phyloP scores from a whole-genome alignment of 192 early-diverging fungal species.

The Coemansia furcata region DNA sequence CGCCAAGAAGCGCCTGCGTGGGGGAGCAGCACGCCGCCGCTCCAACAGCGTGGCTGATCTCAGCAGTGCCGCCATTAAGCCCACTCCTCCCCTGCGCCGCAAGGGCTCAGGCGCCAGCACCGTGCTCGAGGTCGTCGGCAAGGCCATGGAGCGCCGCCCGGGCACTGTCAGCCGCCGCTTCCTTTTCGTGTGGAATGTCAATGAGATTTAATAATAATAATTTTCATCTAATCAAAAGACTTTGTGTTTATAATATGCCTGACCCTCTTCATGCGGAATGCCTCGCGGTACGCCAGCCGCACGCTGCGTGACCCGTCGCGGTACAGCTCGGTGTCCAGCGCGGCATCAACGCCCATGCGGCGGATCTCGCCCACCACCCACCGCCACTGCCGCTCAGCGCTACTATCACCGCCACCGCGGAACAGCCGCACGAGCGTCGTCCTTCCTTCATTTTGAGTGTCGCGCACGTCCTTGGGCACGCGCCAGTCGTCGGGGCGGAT shows the following conservation, averaged over 20 bases:
- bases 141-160: conserved; percentile 41
- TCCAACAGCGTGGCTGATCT: conserved; percentile 39
- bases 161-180: conserved; percentile 48
- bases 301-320: conserved; percentile 9
- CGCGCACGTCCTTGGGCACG: conserved; percentile 21
- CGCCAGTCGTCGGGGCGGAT: conserved; percentile 6
- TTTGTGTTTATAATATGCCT: conserved; percentile 7
- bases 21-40: conserved; percentile 18
- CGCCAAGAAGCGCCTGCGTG: conserved; percentile 40
- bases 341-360: conserved; percentile 20
- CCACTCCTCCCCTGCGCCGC: background rate
- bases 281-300: conserved; percentile 30
- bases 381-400: conserved; percentile 20
- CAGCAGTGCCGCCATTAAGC: background rate
- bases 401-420: conserved; percentile 6
- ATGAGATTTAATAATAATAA: conserved; percentile 21
- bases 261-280: conserved; percentile 11
- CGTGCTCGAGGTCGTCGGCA: conserved; percentile 42
- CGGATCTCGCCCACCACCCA: conserved; percentile 34
- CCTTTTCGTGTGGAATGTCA: conserved; percentile 52
- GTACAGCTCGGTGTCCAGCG: conserved; percentile 17
- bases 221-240: background rate
- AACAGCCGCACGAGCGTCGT: conserved; percentile 40
- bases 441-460: too few species aligned
- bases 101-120: conserved; percentile 43